These are phyloP conservation scores for Claviceps sp. DNA, from an alignment of 2,329 filamentous ascomycete genomes.

Conservation along the genomic window DNA sequence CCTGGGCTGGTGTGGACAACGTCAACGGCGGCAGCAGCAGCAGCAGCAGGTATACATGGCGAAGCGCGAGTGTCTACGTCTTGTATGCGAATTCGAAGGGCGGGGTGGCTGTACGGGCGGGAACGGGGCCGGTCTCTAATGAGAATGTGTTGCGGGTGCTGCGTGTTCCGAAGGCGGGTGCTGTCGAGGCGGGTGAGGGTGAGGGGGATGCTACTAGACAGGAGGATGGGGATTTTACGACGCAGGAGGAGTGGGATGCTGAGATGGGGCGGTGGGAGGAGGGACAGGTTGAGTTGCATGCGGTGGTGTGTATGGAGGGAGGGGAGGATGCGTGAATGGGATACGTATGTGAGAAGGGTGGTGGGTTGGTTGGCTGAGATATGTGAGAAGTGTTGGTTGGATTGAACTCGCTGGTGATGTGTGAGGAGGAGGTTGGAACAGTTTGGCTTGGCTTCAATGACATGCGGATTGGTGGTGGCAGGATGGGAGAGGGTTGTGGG, in stretches of 20 bases:
- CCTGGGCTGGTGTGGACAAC: background rate
- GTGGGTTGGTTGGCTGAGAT: no score
- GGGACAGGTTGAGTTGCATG: background rate
- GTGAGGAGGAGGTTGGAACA: no score
- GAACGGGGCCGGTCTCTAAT: background rate
- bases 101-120: background rate
- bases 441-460: no score
- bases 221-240: no score
- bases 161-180: background rate
- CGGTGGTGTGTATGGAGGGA: background rate
- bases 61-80: background rate
- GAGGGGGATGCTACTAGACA: conserved; percentile 5
- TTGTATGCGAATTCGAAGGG: background rate
- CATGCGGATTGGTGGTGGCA: background rate
- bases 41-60: background rate
- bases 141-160: background rate
- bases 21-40: background rate
- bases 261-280: conserved; percentile 5
- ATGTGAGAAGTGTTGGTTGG: no score
- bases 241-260: conserved; percentile 12
- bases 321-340: background rate
- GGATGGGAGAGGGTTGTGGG: background rate
- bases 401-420: no score
- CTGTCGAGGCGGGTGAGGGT: conserved; percentile 10
- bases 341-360: background rate